A percentile compares a stretch with the other conserved stretches of the same genome.
Evolutionary conservation across 2,329 filamentous ascomycete species (phyloP).

Genomic region (Scedosporium boydii): DNA sequence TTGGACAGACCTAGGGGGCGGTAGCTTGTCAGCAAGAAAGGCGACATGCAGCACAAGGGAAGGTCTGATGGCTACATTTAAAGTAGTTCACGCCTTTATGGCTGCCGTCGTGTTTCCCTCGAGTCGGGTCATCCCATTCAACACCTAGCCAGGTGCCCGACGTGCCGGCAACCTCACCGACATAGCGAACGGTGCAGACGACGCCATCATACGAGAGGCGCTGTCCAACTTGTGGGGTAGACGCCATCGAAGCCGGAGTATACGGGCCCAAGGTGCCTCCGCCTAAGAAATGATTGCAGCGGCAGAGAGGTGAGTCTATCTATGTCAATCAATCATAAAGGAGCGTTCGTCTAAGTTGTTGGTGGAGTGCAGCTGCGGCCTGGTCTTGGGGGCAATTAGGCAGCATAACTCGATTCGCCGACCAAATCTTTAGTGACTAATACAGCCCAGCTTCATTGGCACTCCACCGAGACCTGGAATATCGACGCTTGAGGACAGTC

Average conservation of each 20-base stretch:
- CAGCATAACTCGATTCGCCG: too few relatives aligned
- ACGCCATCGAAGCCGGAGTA: neutral
- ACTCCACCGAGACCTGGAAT: too few relatives aligned
- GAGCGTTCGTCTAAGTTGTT: too few relatives aligned
- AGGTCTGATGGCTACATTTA: conserved; percentile 46
- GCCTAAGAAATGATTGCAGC: neutral
- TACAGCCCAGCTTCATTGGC: too few relatives aligned
- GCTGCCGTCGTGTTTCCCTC: conserved; percentile 86
- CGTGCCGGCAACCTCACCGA: conserved; percentile 68
- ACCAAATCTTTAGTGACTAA: too few relatives aligned
- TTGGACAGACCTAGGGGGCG: conserved; percentile 45
- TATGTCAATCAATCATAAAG: neutral
- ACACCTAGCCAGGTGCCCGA: conserved; percentile 81
- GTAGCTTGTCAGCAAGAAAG: neutral
- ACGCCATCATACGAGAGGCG: conserved; percentile 70
- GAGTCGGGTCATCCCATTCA: conserved; percentile 83
- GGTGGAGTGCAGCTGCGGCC: too few relatives aligned
- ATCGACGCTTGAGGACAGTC: too few relatives aligned
- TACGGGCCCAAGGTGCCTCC: neutral
- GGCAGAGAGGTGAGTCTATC: neutral
- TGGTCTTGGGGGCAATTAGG: too few relatives aligned
- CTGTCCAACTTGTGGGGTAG: conserved; percentile 46
- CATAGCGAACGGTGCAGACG: conserved; percentile 76
- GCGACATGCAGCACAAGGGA: neutral
- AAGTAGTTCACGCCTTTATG: conserved; percentile 77